Base-by-base conservation (phyloP, 768 basidiomycete species). In the Hygrocybe punicea region DNA sequence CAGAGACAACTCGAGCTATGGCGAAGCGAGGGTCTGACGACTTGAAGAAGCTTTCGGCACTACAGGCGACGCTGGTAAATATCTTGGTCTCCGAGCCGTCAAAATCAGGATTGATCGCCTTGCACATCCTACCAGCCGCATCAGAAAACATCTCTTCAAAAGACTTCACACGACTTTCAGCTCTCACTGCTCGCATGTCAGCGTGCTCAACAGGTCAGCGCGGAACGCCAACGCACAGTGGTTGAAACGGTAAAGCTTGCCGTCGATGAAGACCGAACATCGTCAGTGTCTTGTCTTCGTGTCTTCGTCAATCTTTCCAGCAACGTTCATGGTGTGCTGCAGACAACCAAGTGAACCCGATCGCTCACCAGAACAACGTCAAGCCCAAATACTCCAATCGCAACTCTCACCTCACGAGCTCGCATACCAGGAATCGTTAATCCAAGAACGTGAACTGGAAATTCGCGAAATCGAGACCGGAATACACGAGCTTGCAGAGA, bases 381-480 rank as follows among this genome's bases (percentile, higher is more conserved):
- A 89, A 67, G 85, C 83, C 0, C 86, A 88, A 63, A 72, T 85
- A 0, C 69, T 91, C 25, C 86, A 91, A 65, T 75, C 75, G 6
- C 86, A 88, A 58, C 74, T 93, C n/a, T 92, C 90, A 2, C 90
- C 91, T 0, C 89, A 91, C 58, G 96, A 98, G 71, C 81, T 98
- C 21, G 92, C 92, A 13, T 95, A 95, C 69, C 97, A 98, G 70
- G 96, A 99, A 68, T 91, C 92, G 9, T 76, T 98, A 36, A 93
- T 97, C 53, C 86, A 89, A 51, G 97, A 99, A 68, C 88, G 97
- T 16, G 96, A 99, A 69, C 80, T 79, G 0, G 97, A 98, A 66
- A 98, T 98, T 54, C 84, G 90, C 51, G 94, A 98, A 68, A 99
- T 99, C 51, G 97, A 99, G 72, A 86, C 84, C 6, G 96, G 97